phyloP scores from a whole-genome alignment of 139 green algal species.

The Desmodesmus armatus region DNA sequence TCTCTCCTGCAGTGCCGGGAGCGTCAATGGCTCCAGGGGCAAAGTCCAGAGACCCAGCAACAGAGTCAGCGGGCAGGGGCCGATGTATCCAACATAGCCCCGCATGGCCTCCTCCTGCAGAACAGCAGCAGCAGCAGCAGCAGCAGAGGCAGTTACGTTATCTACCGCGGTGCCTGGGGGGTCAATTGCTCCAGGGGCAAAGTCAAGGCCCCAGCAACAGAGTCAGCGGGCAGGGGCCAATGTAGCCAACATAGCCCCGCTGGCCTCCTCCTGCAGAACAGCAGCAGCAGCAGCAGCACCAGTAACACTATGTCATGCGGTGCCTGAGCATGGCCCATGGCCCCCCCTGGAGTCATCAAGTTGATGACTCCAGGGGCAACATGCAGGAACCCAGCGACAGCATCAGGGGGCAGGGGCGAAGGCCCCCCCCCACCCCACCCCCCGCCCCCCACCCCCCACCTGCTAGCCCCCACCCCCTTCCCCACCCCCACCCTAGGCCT shows the following conservation, averaged over 20 bases:
- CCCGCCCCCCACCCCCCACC: too few relatives aligned
- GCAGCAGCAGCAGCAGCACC: not conserved
- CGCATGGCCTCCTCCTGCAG: conserved; percentile 14
- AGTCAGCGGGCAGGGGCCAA: not conserved
- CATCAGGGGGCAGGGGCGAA: not conserved
- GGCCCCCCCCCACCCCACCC: too few relatives aligned
- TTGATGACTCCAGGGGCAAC: conserved; percentile 9
- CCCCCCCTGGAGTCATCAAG: too few relatives aligned
- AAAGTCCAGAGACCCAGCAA: not conserved
- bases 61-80: not conserved
- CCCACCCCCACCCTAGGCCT: too few relatives aligned
- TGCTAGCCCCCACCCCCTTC: too few relatives aligned
- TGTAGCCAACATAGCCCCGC: conserved; percentile 16
- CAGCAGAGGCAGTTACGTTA: too few relatives aligned
- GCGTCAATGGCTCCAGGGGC: conserved; percentile 13
- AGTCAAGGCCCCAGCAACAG: not conserved
- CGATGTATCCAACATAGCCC: conserved; percentile 15
- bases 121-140: not conserved
- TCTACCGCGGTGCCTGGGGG: too few relatives aligned
- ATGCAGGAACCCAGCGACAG: not conserved
- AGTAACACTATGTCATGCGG: too few relatives aligned
- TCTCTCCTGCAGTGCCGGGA: too few relatives aligned
- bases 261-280: conserved; percentile 6
- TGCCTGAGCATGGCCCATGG: too few relatives aligned
- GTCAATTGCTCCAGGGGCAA: conserved; percentile 10